Evolutionary conservation across 1,284 basidiomycete genomes (phyloP).

Genomic region (Hymenochaete sp.): DNA sequence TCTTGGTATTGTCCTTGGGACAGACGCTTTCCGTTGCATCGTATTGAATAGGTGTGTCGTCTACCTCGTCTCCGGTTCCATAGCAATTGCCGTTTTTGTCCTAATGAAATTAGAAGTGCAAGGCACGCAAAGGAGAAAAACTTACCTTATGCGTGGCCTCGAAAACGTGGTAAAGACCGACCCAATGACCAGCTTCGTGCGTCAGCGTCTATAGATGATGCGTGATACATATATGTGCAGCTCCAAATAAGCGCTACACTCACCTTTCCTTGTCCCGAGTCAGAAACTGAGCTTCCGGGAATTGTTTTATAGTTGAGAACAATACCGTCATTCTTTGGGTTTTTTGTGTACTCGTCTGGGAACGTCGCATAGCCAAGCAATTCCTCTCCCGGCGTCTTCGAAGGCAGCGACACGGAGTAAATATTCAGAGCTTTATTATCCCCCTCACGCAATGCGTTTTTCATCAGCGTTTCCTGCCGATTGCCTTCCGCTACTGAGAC

Average conservation of each 20-base stretch:
- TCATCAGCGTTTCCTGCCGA: slow-evolving; percentile 27
- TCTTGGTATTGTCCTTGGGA: slow-evolving; percentile 35
- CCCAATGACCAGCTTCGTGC: slow-evolving; percentile 35
- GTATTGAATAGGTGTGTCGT: slow-evolving; percentile 42
- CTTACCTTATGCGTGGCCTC: slow-evolving; percentile 25
- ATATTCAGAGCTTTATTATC: slow-evolving; percentile 28
- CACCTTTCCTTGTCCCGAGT: slow-evolving; percentile 39
- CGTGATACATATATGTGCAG: slow-evolving; percentile 25
- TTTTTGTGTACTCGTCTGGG: slow-evolving; percentile 28
- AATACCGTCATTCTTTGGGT: slow-evolving; percentile 33
- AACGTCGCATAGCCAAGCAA: slow-evolving; percentile 35
- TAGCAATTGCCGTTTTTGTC: slow-evolving; percentile 28
- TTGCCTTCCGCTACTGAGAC: slow-evolving; percentile 27
- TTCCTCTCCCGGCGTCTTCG: slow-evolving; percentile 26
- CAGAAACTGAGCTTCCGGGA: slow-evolving; percentile 32
- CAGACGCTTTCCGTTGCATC: slow-evolving; percentile 37
- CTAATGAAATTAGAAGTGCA: background rate
- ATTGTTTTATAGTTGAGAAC: slow-evolving; percentile 32
- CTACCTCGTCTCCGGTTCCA: slow-evolving; percentile 33
- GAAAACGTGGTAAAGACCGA: slow-evolving; percentile 36
- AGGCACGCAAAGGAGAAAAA: background rate
- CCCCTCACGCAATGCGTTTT: slow-evolving; percentile 26
- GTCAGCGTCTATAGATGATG: slow-evolving; percentile 28
- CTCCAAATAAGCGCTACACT: no score
- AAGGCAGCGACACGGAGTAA: slow-evolving; percentile 29